Evolutionary conservation across 176 grass and related monocot species (phyloP).

Genomic region (Puccinellia tenuiflora): DNA sequence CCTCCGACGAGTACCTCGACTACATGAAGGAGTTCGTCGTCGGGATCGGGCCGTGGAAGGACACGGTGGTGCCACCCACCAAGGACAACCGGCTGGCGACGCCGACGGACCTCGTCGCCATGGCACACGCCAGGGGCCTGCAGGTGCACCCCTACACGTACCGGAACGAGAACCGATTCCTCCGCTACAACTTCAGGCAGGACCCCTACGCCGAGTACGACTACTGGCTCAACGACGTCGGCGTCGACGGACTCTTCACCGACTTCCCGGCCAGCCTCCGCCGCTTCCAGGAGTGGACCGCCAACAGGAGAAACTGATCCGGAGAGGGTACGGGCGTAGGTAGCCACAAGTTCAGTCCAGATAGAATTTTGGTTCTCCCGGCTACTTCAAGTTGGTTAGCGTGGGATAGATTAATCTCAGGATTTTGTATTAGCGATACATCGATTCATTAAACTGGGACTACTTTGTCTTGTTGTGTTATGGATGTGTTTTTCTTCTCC

Average conservation of each 20-base stretch:
- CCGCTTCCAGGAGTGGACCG: slow-evolving; percentile 35
- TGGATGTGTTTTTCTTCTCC: not conserved
- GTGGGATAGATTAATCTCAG: not conserved
- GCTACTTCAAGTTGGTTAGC: not conserved
- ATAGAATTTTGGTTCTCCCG: not conserved
- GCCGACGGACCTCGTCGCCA: slow-evolving; percentile 44
- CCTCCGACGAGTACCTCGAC: slow-evolving; percentile 47
- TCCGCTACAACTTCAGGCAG: slow-evolving; percentile 47
- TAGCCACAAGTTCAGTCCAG: not conserved
- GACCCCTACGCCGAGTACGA: slow-evolving; percentile 53
- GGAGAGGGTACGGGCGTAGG: not conserved
- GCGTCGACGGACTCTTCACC: slow-evolving; percentile 48
- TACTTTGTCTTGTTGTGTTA: not conserved
- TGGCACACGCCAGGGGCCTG: slow-evolving; percentile 34
- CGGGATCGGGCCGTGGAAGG: slow-evolving; percentile 49
- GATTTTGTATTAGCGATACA: not conserved
- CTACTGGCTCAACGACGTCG: slow-evolving; percentile 44
- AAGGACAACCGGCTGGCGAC: slow-evolving; percentile 27
- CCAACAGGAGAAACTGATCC: slow-evolving; percentile 1
- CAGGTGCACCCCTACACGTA: slow-evolving; percentile 60
- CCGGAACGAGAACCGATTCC: slow-evolving; percentile 53
- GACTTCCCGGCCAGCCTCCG: slow-evolving; percentile 51
- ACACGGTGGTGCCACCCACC: slow-evolving; percentile 51
- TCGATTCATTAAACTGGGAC: no score
- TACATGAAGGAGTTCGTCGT: slow-evolving; percentile 34